A percentile compares a stretch with the other conserved stretches of the same genome.
Evolutionary conservation across 371 early-diverging fungal genomes (phyloP).

Genomic region (Mortierella sp.): DNA sequence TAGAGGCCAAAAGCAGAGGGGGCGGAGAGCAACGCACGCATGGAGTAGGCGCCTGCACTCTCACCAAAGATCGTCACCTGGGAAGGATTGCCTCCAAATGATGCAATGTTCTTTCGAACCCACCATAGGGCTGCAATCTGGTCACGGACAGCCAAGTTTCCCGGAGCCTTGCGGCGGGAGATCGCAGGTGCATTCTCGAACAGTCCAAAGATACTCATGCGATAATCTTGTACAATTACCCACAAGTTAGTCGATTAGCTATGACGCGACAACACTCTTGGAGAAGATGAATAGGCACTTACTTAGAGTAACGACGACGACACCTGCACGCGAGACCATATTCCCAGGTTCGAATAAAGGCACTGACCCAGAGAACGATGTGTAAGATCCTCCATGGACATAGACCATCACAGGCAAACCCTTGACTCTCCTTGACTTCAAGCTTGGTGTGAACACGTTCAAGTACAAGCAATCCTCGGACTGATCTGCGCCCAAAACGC

Average conservation of each 20-base stretch:
- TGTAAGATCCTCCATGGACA: slow-evolving; percentile 27
- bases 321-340: slow-evolving; percentile 46
- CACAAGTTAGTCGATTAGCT: too few species aligned
- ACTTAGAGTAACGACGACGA: slow-evolving; percentile 48
- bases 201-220: slow-evolving; percentile 56
- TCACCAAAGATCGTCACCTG: slow-evolving; percentile 58
- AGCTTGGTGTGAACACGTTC: slow-evolving; percentile 55
- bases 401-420: slow-evolving; percentile 54
- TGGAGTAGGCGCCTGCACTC: slow-evolving; percentile 58
- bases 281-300: slow-evolving; percentile 1
- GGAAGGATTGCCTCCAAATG: slow-evolving; percentile 60
- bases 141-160: slow-evolving; percentile 29
- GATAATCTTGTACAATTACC: slow-evolving; percentile 46
- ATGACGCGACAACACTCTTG: too few species aligned
- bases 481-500: not conserved
- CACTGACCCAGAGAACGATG: slow-evolving; percentile 1
- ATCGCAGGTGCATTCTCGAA: slow-evolving; percentile 29
- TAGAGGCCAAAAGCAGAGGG: slow-evolving; percentile 38
- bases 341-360: slow-evolving; percentile 36
- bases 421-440: slow-evolving; percentile 9
- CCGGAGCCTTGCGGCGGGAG: slow-evolving; percentile 23
- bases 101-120: slow-evolving; percentile 57
- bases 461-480: slow-evolving; percentile 59
- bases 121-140: slow-evolving; percentile 56
- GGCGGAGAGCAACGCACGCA: slow-evolving; percentile 34